phyloP scores from a whole-genome alignment of 2,329 filamentous ascomycete genomes.

The Apiospora pterosperma region DNA sequence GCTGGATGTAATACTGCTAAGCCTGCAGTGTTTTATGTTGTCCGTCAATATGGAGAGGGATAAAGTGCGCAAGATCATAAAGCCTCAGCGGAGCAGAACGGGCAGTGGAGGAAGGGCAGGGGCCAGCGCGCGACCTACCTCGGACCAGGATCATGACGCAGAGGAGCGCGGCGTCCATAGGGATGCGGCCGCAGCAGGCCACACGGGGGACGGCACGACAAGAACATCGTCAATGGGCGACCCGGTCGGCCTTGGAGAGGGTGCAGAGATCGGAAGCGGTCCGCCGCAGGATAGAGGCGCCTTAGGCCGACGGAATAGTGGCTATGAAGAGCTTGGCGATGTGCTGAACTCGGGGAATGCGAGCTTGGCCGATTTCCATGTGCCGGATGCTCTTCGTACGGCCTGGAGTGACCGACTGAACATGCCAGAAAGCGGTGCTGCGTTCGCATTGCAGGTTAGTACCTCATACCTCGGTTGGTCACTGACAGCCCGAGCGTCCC shows the following conservation, averaged over 20 bases:
- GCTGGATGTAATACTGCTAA: constrained; percentile 53
- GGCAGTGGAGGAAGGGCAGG: not conserved
- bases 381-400: constrained; percentile 45
- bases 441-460: constrained; percentile 38
- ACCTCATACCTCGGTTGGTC: not conserved
- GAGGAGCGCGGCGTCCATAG: constrained; percentile 52
- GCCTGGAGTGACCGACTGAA: constrained; percentile 40
- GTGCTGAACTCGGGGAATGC: constrained; percentile 53
- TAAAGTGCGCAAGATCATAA: constrained; percentile 47
- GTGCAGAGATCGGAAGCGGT: constrained; percentile 17
- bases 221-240: constrained; percentile 34
- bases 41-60: constrained; percentile 60
- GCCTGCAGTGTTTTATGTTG: constrained; percentile 61
- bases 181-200: constrained; percentile 27
- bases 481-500: not conserved
- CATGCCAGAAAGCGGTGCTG: constrained; percentile 39
- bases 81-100: constrained; percentile 25
- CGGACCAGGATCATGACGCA: constrained; percentile 48
- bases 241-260: not conserved
- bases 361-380: constrained; percentile 50
- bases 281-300: constrained; percentile 22
- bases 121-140: not conserved
- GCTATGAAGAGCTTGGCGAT: constrained; percentile 32
- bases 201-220: constrained; percentile 36
- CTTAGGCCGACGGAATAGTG: constrained; percentile 13